Evolutionary conservation across 768 basidiomycete genomes (phyloP).

Genomic region (Crassisporium funariophilum): DNA sequence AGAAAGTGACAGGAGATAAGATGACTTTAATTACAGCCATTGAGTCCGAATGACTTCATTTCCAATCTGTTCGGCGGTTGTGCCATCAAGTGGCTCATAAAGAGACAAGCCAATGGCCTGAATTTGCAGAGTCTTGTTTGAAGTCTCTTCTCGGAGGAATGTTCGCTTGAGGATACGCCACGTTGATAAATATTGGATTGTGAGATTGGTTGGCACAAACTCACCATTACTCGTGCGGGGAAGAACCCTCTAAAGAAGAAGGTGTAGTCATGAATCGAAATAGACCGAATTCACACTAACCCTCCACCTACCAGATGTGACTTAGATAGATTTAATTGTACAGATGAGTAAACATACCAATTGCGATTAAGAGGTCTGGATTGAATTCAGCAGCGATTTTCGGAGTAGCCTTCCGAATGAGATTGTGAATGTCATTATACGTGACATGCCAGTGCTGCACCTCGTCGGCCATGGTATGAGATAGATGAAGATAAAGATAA

Average conservation of each 20-base stretch:
- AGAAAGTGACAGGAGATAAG: not conserved
- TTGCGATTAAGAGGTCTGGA: conserved; percentile 85
- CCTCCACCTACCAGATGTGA: conserved; percentile 63
- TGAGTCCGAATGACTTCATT: conserved; percentile 91
- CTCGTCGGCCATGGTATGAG: conserved; percentile 38
- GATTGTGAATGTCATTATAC: conserved; percentile 92
- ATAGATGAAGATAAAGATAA: conserved; percentile 12
- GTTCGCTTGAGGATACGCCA: conserved; percentile 83
- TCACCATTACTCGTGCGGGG: conserved; percentile 87
- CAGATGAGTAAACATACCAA: conserved; percentile 48
- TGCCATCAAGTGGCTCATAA: conserved; percentile 86
- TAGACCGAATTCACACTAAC: conserved; percentile 47
- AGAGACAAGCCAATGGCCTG: conserved; percentile 96
- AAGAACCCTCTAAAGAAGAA: conserved; percentile 77
- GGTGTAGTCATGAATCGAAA: conserved; percentile 12
- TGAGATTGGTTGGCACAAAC: too few species aligned
- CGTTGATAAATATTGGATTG: too few species aligned
- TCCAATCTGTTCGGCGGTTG: conserved; percentile 73
- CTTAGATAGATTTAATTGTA: conserved; percentile 1
- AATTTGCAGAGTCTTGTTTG: conserved; percentile 83
- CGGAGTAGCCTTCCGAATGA: conserved; percentile 68
- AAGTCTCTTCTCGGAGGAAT: conserved; percentile 71
- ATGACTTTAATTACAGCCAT: conserved; percentile 72
- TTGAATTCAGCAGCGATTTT: conserved; percentile 79
- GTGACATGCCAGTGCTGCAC: conserved; percentile 71